Evolutionary conservation across 2,329 filamentous ascomycete genomes (phyloP).

Genomic region (Fusarium albosuccineum): DNA sequence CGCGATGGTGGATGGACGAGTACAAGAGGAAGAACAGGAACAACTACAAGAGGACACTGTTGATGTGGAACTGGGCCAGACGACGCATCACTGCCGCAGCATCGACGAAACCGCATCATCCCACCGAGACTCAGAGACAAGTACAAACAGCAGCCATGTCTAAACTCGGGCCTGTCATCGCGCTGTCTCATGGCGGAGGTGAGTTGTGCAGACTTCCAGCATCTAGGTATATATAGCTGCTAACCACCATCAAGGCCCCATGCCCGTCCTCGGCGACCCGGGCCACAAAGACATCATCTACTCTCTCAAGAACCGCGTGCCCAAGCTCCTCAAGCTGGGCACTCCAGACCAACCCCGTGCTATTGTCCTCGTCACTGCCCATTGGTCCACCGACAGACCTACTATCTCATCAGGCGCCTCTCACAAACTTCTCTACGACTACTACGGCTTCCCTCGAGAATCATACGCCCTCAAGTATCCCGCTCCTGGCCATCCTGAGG

Average conservation of each 20-base stretch:
- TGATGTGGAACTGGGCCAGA: constrained; percentile 34
- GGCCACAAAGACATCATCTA: constrained; percentile 62
- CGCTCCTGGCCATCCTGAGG: constrained; percentile 66
- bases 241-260: constrained; percentile 57
- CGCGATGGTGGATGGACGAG: not conserved
- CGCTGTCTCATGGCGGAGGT: constrained; percentile 65
- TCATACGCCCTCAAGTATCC: constrained; percentile 68
- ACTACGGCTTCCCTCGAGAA: constrained; percentile 69
- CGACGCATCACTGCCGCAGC: constrained; percentile 17
- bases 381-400: constrained; percentile 65
- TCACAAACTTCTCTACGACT: constrained; percentile 68
- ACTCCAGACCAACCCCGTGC: constrained; percentile 63
- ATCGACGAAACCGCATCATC: not conserved
- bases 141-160: constrained; percentile 50
- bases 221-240: not conserved
- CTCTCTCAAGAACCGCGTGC: constrained; percentile 66
- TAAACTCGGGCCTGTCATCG: constrained; percentile 58
- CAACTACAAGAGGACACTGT: not conserved
- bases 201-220: constrained; percentile 28
- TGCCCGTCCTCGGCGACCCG: constrained; percentile 70
- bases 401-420: constrained; percentile 63
- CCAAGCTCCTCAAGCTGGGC: constrained; percentile 66
- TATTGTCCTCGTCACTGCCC: constrained; percentile 70
- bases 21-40: not conserved
- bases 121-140: constrained; percentile 10